Evolutionary conservation across 2,329 filamentous ascomycete species (phyloP), one percentile per base, ranked within the genome.

Genomic region (Karstenula rhodostoma): DNA sequence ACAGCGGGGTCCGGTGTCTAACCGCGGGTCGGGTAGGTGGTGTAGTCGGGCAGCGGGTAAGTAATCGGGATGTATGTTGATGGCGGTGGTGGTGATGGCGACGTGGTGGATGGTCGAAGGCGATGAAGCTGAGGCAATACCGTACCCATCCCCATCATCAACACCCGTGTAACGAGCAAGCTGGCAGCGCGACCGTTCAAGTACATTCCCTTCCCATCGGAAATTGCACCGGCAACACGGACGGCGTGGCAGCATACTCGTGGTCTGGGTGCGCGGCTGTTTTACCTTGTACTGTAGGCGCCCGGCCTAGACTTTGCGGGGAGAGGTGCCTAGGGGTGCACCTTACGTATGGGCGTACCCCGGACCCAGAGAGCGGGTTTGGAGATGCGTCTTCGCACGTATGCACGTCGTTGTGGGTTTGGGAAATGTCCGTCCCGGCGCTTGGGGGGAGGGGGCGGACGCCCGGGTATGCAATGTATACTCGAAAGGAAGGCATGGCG

Each of bases 1-100:
- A 66, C 63, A 64, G 68, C 65, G 67, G 71, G 67, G 72, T 69
- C 56, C 50, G 43, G 59, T 63, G 61, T 57, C 59, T 23, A 54
- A 55, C 23, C 32, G 35, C 23, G 32, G 48, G 35, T 58, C 53
- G 56, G 50, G 25, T 49, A 42, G 48, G 19, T 51, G 62, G 62
- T 55, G 65, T 61, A 62, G 60, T 37, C 52, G 56, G 40, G 60
- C 23, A 50, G 19, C 27, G 17, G 23, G 23, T 29, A 33, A 19
- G 4, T 15, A 55, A 7, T 33, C 35, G 23, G 42, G 0, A 55
- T 54, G 29, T 17, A 27, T 33, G 22, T 27, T 17, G 46, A 50
- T 22, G 33, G 37, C 35, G 35, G 15, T 29, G 27, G 15, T 40
- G 35, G 35, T 19, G 19, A 22, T 44, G 19, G 19, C 42, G 42